Percentiles rank a stretch among this genome's conserved stretches.
Evolutionary conservation across 2,329 filamentous ascomycete species (phyloP).

Genomic region (Aspergillus fumigatiaffinis): DNA sequence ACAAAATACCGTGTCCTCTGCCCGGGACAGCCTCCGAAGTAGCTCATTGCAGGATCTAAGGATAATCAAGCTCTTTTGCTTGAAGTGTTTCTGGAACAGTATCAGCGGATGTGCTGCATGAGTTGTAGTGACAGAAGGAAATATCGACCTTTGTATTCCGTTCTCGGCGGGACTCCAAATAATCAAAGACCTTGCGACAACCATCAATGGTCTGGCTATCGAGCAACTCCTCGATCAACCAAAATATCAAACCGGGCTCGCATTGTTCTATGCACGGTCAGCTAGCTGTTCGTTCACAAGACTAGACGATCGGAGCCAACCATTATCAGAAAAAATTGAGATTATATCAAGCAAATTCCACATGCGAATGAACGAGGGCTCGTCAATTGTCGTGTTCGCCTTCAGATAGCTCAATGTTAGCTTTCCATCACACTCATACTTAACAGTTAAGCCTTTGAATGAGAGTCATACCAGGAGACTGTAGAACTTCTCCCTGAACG

Average conservation of each 20-base stretch:
- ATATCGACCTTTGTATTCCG: constrained; percentile 63
- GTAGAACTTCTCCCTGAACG: constrained; percentile 76
- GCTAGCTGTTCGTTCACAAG: constrained; percentile 3
- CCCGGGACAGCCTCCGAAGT: constrained; percentile 85
- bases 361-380: constrained; percentile 72
- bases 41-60: constrained; percentile 94
- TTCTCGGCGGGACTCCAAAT: constrained; percentile 87
- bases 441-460: neutral
- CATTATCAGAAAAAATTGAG: constrained; percentile 80
- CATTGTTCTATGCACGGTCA: constrained; percentile 47
- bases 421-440: neutral
- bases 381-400: constrained; percentile 71
- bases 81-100: constrained; percentile 58
- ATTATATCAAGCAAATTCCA: constrained; percentile 95
- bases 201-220: constrained; percentile 94
- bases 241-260: constrained; percentile 79
- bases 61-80: constrained; percentile 81
- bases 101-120: constrained; percentile 18
- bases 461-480: constrained; percentile 63
- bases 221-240: constrained; percentile 88
- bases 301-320: constrained; percentile 46
- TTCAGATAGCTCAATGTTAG: constrained; percentile 33
- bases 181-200: constrained; percentile 89
- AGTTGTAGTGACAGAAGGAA: neutral
- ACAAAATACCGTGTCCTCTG: constrained; percentile 95